A percentile compares a stretch with the other conserved stretches of the same genome.
These are phyloP conservation scores for Tetraselmis chui DNA, from an alignment of 139 green algal genomes.

Conservation along the genomic window DNA sequence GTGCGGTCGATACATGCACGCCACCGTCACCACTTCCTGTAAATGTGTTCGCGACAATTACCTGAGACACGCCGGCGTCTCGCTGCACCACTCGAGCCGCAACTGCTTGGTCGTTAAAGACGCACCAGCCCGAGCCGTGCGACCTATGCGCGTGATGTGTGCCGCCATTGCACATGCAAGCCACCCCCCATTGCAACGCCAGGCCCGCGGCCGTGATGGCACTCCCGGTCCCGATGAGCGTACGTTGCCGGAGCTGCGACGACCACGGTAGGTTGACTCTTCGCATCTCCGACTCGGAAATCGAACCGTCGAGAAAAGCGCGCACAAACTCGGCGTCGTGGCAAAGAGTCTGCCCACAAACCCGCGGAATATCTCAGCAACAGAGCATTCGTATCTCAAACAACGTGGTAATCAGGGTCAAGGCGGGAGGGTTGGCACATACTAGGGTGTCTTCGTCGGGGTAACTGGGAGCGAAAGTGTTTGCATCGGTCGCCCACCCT, in stretches of 20 bases:
- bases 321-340: slow-evolving; percentile 19
- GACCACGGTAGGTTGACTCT: slow-evolving; percentile 47
- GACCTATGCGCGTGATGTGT: slow-evolving; percentile 48
- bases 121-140: slow-evolving; percentile 25
- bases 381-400: neutral
- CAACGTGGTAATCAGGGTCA: neutral
- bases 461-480: slow-evolving; percentile 33
- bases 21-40: too few species aligned
- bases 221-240: slow-evolving; percentile 35
- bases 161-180: slow-evolving; percentile 47
- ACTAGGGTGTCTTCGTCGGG: slow-evolving; percentile 32
- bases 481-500: slow-evolving; percentile 14
- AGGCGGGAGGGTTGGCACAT: neutral
- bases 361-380: neutral
- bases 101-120: slow-evolving; percentile 9
- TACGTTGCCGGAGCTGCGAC: slow-evolving; percentile 31
- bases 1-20: too few species aligned
- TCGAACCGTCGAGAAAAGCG: slow-evolving; percentile 27
- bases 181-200: slow-evolving; percentile 38
- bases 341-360: neutral
- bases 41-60: too few species aligned
- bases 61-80: slow-evolving; percentile 13
- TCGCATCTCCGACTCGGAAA: slow-evolving; percentile 24
- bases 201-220: slow-evolving; percentile 41
- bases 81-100: slow-evolving; percentile 20